A percentile compares a stretch with the other conserved stretches of the same genome.
Evolutionary conservation across 1,139 yeast genomes (phyloP).

Genomic region (Taiozyma sp.): DNA sequence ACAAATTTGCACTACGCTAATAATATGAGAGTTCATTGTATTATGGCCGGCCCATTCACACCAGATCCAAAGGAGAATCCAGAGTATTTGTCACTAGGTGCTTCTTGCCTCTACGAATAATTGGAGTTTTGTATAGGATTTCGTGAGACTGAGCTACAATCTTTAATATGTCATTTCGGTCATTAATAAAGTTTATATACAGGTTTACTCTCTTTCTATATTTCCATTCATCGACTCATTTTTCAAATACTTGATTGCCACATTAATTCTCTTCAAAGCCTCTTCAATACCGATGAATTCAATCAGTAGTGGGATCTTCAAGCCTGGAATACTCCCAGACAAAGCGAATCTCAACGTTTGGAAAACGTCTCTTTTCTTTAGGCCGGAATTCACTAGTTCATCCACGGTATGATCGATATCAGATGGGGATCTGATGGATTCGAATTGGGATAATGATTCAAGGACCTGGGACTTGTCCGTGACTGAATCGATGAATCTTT

Average conservation of each 20-base stretch:
- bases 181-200: not conserved
- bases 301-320: slow-evolving; percentile 57
- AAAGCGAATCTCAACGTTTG: slow-evolving; percentile 65
- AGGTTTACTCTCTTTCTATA: not conserved
- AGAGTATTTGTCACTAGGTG: slow-evolving; percentile 30
- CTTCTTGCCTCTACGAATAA: slow-evolving; percentile 26
- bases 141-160: not conserved
- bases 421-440: slow-evolving; percentile 16
- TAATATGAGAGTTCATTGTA: slow-evolving; percentile 84
- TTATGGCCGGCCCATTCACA: slow-evolving; percentile 60
- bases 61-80: slow-evolving; percentile 30
- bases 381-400: slow-evolving; percentile 9
- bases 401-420: slow-evolving; percentile 21
- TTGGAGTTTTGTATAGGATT: not conserved
- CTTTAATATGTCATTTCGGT: not conserved
- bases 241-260: slow-evolving; percentile 1
- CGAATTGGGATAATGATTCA: slow-evolving; percentile 16
- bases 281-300: slow-evolving; percentile 51
- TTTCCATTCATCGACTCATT: not conserved
- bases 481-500: slow-evolving; percentile 15
- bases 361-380: slow-evolving; percentile 47
- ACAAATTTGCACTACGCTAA: slow-evolving; percentile 76
- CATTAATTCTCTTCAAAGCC: slow-evolving; percentile 33
- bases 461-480: slow-evolving; percentile 13
- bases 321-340: slow-evolving; percentile 71